Conservation (phyloP, 768 basidiomycete genomes). For the Serendipita sp. region DNA sequence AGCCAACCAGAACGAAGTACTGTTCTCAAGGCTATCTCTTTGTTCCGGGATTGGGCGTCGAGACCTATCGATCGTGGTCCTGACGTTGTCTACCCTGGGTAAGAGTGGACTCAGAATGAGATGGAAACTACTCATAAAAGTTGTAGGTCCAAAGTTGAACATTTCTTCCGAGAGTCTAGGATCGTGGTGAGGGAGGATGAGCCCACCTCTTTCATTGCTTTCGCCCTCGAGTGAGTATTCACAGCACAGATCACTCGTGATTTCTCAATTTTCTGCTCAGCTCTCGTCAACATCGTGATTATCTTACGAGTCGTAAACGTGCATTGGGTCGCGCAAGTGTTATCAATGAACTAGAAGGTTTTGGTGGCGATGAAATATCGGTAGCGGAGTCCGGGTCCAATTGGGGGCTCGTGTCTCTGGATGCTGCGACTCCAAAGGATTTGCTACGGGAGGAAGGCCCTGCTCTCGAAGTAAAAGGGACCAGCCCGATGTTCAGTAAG, state of each 20-base stretch:
- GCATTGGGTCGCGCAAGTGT: conserved; percentile 35
- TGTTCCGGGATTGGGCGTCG: conserved; percentile 5
- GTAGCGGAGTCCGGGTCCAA: conserved; percentile 72
- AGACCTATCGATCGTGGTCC: background rate
- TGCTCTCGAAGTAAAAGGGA: conserved; percentile 9
- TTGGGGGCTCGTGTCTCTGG: conserved; percentile 85
- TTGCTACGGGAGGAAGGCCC: conserved; percentile 27
- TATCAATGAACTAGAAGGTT: conserved; percentile 55
- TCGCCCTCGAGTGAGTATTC: conserved; percentile 65
- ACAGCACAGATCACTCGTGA: background rate
- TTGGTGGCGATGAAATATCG: conserved; percentile 85
- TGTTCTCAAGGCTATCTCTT: background rate
- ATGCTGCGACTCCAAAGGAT: conserved; percentile 23
- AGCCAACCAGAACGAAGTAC: background rate
- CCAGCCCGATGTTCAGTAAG: conserved; percentile 11
- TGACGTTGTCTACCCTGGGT: background rate
- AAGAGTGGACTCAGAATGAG: background rate
- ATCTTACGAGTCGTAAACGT: conserved; percentile 59
- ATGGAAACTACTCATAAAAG: background rate
- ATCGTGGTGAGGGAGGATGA: conserved; percentile 95
- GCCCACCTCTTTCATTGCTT: conserved; percentile 93
- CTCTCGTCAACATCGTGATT: conserved; percentile 68
- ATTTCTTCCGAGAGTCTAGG: conserved; percentile 85
- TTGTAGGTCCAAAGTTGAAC: conserved; percentile 30
- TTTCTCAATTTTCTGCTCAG: conserved; percentile 24